A percentile compares a stretch with the other conserved stretches of the same genome.
Evolutionary conservation across 2,329 filamentous ascomycete genomes (phyloP).

Genomic region (Colletotrichum melonis): DNA sequence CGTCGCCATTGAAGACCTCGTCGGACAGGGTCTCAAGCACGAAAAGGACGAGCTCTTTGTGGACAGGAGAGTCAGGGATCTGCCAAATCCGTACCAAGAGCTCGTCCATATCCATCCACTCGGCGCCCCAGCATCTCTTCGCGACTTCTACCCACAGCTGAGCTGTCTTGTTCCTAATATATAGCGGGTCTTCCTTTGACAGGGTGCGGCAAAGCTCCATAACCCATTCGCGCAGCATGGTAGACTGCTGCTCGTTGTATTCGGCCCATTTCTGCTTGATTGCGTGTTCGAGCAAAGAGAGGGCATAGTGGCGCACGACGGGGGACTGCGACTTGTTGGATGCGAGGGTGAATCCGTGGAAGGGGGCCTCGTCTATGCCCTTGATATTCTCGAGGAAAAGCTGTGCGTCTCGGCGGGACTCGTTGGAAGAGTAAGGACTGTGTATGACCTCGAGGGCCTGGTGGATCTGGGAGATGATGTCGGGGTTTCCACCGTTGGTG

Average conservation of each 20-base stretch:
- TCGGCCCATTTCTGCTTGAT: conserved; percentile 87
- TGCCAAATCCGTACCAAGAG: conserved; percentile 88
- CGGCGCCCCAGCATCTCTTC: conserved; percentile 90
- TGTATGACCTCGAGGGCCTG: conserved; percentile 91
- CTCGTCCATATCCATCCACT: conserved; percentile 96
- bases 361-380: conserved; percentile 79
- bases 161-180: conserved; percentile 91
- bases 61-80: conserved; percentile 67
- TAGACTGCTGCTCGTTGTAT: conserved; percentile 75
- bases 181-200: conserved; percentile 78
- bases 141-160: conserved; percentile 95
- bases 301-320: conserved; percentile 90
- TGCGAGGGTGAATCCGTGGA: conserved; percentile 86
- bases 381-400: conserved; percentile 89
- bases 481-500: conserved; percentile 51
- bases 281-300: conserved; percentile 90
- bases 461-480: conserved; percentile 75
- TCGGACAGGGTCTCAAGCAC: conserved; percentile 93
- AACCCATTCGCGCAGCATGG: conserved; percentile 79
- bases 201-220: conserved; percentile 81
- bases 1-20: conserved; percentile 92
- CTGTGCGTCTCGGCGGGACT: conserved; percentile 84
- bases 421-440: conserved; percentile 82
- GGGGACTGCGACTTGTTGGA: conserved; percentile 79
- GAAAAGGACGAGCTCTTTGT: conserved; percentile 88